Percentiles rank a stretch among this genome's conserved stretches.
Conservation (phyloP, 2,329 filamentous ascomycete species). For the Catunica adiposa region DNA sequence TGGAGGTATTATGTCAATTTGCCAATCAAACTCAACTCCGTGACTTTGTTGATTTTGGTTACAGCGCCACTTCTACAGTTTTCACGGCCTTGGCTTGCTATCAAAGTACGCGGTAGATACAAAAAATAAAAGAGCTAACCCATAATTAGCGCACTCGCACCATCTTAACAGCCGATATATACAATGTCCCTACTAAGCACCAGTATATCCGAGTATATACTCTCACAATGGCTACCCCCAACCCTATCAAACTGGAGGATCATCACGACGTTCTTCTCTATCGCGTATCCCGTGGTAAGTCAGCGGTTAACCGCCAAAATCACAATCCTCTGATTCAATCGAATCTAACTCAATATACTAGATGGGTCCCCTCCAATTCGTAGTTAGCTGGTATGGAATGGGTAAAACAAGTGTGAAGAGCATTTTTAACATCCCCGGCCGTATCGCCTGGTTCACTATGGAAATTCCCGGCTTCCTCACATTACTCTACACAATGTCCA, state of each 20-base stretch:
- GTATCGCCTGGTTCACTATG: slow-evolving; percentile 76
- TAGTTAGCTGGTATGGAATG: slow-evolving; percentile 68
- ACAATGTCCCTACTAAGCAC: too few relatives aligned
- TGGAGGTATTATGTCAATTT: too few relatives aligned
- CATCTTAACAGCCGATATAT: too few relatives aligned
- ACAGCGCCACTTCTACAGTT: too few relatives aligned
- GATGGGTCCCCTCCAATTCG: slow-evolving; percentile 60
- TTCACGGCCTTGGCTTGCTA: too few relatives aligned
- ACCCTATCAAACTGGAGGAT: slow-evolving; percentile 40
- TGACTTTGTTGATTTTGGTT: too few relatives aligned
- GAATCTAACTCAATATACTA: slow-evolving; percentile 22
- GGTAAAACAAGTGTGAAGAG: slow-evolving; percentile 75
- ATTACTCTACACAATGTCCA: slow-evolving; percentile 62
- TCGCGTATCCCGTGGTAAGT: slow-evolving; percentile 35
- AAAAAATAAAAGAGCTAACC: too few relatives aligned
- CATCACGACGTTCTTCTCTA: slow-evolving; percentile 35
- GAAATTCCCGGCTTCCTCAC: slow-evolving; percentile 64
- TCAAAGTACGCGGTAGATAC: too few relatives aligned
- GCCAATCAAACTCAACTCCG: too few relatives aligned
- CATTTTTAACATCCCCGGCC: slow-evolving; percentile 71
- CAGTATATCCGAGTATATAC: not conserved
- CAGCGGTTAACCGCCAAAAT: not conserved
- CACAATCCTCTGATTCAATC: not conserved
- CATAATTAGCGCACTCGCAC: too few relatives aligned
- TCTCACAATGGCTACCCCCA: slow-evolving; percentile 34